Conservation (phyloP, 2,329 filamentous ascomycete species). For the Zelopaecilomyces penicillatus region DNA sequence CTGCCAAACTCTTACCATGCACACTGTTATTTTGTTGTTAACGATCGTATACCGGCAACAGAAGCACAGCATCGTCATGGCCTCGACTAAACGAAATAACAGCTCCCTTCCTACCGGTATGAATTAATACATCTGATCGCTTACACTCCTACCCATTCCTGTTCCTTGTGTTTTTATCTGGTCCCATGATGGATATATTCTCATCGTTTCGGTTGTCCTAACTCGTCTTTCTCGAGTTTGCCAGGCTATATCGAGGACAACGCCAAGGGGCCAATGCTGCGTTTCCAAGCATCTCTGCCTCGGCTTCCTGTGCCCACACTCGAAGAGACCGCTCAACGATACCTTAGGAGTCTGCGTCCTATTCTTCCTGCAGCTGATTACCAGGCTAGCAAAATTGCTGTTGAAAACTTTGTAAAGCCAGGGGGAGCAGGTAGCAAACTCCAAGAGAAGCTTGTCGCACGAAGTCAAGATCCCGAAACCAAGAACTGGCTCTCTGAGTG, state of each 20-base stretch:
- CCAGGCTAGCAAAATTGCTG: slow-evolving; percentile 68
- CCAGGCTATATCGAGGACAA: slow-evolving; percentile 72
- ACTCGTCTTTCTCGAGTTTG: not conserved
- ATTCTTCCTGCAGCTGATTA: slow-evolving; percentile 62
- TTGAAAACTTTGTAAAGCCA: slow-evolving; percentile 82
- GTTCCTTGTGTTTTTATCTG: not conserved
- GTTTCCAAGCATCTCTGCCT: slow-evolving; percentile 80
- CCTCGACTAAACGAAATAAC: slow-evolving; percentile 44
- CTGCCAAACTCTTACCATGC: not conserved
- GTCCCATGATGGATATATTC: not conserved
- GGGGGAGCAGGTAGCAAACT: slow-evolving; percentile 74
- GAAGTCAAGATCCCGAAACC: slow-evolving; percentile 66
- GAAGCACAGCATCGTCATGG: slow-evolving; percentile 34
- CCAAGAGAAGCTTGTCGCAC: slow-evolving; percentile 78
- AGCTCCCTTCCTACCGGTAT: slow-evolving; percentile 49
- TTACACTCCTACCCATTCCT: slow-evolving; percentile 1
- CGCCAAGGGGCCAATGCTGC: slow-evolving; percentile 71
- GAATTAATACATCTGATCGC: slow-evolving; percentile 7
- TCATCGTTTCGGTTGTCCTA: not conserved
- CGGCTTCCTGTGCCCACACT: slow-evolving; percentile 71
- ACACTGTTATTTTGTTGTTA: not conserved
- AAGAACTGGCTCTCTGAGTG: slow-evolving; percentile 97
- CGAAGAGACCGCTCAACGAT: slow-evolving; percentile 71
- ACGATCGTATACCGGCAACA: slow-evolving; percentile 2
- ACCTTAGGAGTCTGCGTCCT: slow-evolving; percentile 71